These are phyloP conservation scores for Mortierella sp. DNA, from an alignment of 371 early-diverging fungal species.

Conservation along the genomic window DNA sequence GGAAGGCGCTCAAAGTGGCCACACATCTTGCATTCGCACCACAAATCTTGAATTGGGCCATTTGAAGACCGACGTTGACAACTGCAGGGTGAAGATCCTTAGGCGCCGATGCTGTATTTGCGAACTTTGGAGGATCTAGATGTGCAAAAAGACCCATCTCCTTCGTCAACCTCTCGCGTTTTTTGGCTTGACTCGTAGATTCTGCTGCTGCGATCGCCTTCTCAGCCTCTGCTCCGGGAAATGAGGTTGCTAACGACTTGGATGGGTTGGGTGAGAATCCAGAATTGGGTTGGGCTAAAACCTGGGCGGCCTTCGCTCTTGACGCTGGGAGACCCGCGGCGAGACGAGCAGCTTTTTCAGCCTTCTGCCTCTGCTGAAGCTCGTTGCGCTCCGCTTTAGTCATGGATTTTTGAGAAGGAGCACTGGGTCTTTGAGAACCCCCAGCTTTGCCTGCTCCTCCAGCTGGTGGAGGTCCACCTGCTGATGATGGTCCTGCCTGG, in stretches of 20 bases:
- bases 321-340: conserved; percentile 62
- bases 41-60: conserved; percentile 85
- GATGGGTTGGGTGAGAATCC: conserved; percentile 56
- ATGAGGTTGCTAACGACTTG: conserved; percentile 49
- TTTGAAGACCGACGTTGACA: conserved; percentile 86
- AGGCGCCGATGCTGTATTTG: conserved; percentile 61
- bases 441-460: conserved; percentile 13
- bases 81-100: conserved; percentile 92
- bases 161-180: conserved; percentile 58
- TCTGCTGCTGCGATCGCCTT: conserved; percentile 43
- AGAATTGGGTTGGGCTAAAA: conserved; percentile 38
- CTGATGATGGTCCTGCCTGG: conserved; percentile 21
- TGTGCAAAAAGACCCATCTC: conserved; percentile 77
- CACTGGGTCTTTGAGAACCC: conserved; percentile 32
- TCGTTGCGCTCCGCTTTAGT: conserved; percentile 93
- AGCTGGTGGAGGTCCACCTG: conserved; percentile 12
- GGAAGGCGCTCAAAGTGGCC: conserved; percentile 87
- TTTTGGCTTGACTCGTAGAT: conserved; percentile 58
- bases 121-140: conserved; percentile 71
- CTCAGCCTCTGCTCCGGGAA: conserved; percentile 56
- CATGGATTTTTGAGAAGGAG: conserved; percentile 66
- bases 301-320: conserved; percentile 50
- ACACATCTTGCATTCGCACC: conserved; percentile 94
- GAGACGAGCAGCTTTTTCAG: conserved; percentile 74
- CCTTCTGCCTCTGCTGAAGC: conserved; percentile 82